Percentiles rank a stretch among this genome's conserved stretches.
Conservation (phyloP, 108 stramenopile genomes). For the Cyclotella baltica region DNA sequence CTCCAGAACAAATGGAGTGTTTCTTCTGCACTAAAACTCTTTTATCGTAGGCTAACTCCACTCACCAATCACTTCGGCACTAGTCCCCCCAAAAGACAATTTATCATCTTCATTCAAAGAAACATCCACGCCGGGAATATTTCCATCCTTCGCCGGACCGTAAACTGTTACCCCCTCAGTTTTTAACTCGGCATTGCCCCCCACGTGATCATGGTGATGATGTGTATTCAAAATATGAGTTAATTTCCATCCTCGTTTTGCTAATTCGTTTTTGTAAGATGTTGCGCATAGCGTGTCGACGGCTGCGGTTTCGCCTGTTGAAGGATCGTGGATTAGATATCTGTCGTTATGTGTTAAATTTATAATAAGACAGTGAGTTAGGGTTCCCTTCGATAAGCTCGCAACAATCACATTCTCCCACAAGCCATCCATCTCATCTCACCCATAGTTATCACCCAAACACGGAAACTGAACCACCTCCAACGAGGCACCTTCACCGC, state of each 20-base stretch:
- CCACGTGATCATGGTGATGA: conserved; percentile 81
- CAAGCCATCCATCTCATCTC: too few species aligned
- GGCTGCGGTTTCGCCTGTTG: conserved; percentile 78
- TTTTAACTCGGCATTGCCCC: conserved; percentile 77
- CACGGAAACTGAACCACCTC: conserved; percentile 71
- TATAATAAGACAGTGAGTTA: too few species aligned
- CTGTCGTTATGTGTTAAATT: too few species aligned
- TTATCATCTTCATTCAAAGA: conserved; percentile 63
- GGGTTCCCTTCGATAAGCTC: too few species aligned
- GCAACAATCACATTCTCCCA: too few species aligned
- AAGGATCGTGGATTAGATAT: conserved; percentile 74
- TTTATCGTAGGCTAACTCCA: not conserved
- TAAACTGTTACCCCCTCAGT: conserved; percentile 57
- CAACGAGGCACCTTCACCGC: conserved; percentile 22
- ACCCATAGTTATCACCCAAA: conserved; percentile 78
- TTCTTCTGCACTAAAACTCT: not conserved
- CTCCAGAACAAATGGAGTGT: too few species aligned
- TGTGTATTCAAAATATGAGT: conserved; percentile 87
- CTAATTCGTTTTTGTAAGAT: conserved; percentile 63
- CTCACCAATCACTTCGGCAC: conserved; percentile 65
- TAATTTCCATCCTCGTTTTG: conserved; percentile 71
- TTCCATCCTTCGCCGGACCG: conserved; percentile 69
- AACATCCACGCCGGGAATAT: conserved; percentile 74
- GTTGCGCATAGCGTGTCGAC: conserved; percentile 81
- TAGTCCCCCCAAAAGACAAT: conserved; percentile 60